These are phyloP conservation scores for Colletotrichum sp. DNA, from an alignment of 2,329 filamentous ascomycete species.

Conservation along the genomic window DNA sequence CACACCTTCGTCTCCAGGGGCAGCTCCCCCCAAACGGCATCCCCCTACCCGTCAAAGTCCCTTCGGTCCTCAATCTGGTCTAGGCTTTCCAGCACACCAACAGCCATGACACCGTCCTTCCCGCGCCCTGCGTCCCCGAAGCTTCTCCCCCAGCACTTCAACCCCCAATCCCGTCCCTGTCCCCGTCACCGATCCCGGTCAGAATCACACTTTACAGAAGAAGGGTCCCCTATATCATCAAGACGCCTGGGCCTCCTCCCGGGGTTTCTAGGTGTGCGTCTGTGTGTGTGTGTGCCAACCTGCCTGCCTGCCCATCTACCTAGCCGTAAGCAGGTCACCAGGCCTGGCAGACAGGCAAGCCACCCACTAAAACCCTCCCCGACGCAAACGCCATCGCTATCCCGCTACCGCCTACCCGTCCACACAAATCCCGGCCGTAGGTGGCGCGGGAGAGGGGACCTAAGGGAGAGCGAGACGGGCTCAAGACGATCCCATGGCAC, in stretches of 20 bases:
- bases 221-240: neutral
- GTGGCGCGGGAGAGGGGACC: neutral
- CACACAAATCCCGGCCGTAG: neutral
- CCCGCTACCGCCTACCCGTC: neutral
- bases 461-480: neutral
- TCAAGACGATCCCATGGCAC: neutral
- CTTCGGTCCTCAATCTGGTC: neutral
- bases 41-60: neutral
- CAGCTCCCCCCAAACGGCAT: neutral
- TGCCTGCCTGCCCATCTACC: neutral
- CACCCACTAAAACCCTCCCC: neutral
- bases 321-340: neutral
- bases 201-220: neutral
- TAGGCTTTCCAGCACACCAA: neutral
- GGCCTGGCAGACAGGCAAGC: neutral
- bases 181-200: neutral
- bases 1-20: neutral
- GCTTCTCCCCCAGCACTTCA: neutral
- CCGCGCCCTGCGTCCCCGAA: neutral
- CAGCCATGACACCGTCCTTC: neutral
- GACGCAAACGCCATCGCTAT: neutral
- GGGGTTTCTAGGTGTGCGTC: too few relatives aligned
- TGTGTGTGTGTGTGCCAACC: neutral
- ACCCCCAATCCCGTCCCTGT: neutral
- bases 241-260: neutral